These are phyloP conservation scores for Botryotinia globosa DNA, from an alignment of 2,329 filamentous ascomycete genomes.

Conservation along the genomic window DNA sequence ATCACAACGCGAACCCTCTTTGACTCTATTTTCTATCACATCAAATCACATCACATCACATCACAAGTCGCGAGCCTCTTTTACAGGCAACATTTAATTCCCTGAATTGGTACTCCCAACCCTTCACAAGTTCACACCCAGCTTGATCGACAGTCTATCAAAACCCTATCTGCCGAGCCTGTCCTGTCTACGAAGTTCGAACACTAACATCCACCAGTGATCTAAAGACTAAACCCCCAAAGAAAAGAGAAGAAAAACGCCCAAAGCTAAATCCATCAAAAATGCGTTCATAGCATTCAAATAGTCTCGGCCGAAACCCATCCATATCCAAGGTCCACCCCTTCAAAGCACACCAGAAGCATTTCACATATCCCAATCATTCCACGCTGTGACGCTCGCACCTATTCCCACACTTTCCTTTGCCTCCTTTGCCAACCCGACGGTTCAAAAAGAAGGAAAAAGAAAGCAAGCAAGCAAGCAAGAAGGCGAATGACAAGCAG, in stretches of 20 bases:
- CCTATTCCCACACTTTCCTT: not conserved
- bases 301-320: not conserved
- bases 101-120: not conserved
- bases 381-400: not conserved
- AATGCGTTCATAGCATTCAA: constrained; percentile 1
- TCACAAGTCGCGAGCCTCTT: not conserved
- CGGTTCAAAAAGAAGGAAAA: not conserved
- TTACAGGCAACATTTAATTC: not conserved
- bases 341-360: not conserved
- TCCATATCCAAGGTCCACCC: not conserved
- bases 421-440: not conserved
- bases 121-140: not conserved
- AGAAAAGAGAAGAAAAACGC: not conserved
- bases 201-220: not conserved
- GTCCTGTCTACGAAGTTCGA: not conserved
- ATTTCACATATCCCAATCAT: not conserved
- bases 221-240: not conserved
- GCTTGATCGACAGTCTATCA: not conserved
- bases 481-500: not conserved
- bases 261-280: not conserved
- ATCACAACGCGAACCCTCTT: not conserved
- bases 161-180: not conserved
- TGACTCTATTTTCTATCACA: not conserved
- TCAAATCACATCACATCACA: not conserved
- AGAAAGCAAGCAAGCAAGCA: not conserved